phyloP scores from a whole-genome alignment of 345 rosid genomes.

The Populus davidiana region DNA sequence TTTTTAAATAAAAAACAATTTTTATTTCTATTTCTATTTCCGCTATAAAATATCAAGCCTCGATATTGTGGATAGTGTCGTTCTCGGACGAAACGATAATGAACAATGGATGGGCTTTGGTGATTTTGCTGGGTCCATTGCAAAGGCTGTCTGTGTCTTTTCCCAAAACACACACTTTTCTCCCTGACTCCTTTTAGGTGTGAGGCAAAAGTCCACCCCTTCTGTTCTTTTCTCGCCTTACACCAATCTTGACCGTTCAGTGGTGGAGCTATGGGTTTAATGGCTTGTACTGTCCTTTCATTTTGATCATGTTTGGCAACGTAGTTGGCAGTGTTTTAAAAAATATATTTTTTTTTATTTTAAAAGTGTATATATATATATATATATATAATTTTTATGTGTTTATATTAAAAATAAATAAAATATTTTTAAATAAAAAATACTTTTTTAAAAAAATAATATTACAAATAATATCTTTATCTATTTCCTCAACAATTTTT shows the following conservation, averaged over 20 bases:
- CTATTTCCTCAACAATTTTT: neutral
- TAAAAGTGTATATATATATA: no score
- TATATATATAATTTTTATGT: no score
- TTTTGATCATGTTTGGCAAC: neutral
- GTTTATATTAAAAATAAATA: no score
- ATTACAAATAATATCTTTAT: neutral
- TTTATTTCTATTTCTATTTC: no score
- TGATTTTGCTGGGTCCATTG: constrained; percentile 26
- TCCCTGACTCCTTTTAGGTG: constrained; percentile 39
- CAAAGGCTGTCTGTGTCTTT: constrained; percentile 49
- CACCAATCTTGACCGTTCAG: constrained; percentile 19
- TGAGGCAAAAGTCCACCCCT: constrained; percentile 49
- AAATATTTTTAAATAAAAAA: no score
- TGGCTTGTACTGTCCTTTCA: neutral
- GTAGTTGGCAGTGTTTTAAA: no score
- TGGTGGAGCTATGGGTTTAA: constrained; percentile 19
- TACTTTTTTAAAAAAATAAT: no score
- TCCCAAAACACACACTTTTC: constrained; percentile 19
- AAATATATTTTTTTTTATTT: no score
- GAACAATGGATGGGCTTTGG: neutral
- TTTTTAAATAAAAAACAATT: no score
- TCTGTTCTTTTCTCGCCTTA: constrained; percentile 22
- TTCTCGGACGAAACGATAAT: no score
- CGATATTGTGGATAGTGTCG: no score
- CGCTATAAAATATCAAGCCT: no score